Evolutionary conservation across 106 monocot species (phyloP).

Genomic region (Platanthera guangdongensis): DNA sequence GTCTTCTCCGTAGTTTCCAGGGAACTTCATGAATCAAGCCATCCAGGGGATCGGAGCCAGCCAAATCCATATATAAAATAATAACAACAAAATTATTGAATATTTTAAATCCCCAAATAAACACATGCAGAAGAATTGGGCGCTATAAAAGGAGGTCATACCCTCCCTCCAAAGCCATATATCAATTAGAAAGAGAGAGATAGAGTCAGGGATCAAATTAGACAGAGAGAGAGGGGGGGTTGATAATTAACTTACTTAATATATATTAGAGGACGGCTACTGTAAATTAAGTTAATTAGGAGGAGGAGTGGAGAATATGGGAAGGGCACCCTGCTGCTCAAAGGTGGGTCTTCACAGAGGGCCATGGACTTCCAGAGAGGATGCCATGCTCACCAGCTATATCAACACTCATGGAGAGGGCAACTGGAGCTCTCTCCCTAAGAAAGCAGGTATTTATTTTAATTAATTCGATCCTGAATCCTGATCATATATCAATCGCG

Average conservation of each 20-base stretch:
- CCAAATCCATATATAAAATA: background rate
- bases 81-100: background rate
- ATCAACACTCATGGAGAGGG: constrained; percentile 14
- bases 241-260: no score
- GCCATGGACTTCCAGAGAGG: constrained; percentile 18
- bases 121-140: background rate
- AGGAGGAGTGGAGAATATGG: constrained; percentile 11
- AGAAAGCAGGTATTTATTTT: constrained; percentile 9
- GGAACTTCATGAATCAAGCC: no score
- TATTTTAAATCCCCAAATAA: background rate
- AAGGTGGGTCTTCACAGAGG: constrained; percentile 18
- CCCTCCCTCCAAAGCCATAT: no score
- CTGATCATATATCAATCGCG: background rate
- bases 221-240: background rate
- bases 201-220: background rate
- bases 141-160: background rate
- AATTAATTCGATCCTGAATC: background rate
- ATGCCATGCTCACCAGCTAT: constrained; percentile 10
- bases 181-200: no score
- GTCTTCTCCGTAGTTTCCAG: no score
- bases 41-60: background rate
- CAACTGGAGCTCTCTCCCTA: constrained; percentile 20
- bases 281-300: background rate
- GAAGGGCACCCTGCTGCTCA: constrained; percentile 17
- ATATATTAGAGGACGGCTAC: no score